These are phyloP conservation scores for Dactylis glomerata DNA, from an alignment of 176 grass and related monocot species.

Conservation along the genomic window DNA sequence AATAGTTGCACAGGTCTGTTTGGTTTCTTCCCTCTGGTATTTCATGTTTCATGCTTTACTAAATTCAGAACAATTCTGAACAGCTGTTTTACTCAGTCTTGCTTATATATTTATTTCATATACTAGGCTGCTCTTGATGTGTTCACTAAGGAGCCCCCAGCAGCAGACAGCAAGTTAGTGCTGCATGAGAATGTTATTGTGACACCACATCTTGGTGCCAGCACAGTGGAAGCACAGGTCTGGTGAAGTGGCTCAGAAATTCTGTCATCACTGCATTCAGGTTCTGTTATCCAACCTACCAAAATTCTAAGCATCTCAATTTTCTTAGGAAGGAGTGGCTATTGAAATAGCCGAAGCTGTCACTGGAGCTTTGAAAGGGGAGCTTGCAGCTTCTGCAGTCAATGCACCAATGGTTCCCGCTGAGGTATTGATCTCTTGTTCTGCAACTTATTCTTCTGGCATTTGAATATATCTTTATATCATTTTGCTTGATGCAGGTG, in stretches of 20 bases:
- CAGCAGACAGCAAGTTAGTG: conserved; percentile 72
- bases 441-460: neutral
- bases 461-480: neutral
- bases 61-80: neutral
- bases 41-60: neutral
- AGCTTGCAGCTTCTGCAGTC: conserved; percentile 84
- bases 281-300: neutral
- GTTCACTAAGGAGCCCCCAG: conserved; percentile 76
- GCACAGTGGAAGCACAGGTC: conserved; percentile 93
- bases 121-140: conserved; percentile 85
- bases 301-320: conserved; percentile 18
- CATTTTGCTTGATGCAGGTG: conserved; percentile 41
- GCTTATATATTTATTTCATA: neutral
- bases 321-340: conserved; percentile 79
- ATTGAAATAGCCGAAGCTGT: conserved; percentile 98
- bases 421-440: conserved; percentile 44
- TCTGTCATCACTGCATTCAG: neutral
- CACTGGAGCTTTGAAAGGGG: conserved; percentile 86
- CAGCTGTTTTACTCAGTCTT: neutral
- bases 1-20: conserved; percentile 75
- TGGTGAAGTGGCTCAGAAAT: conserved; percentile 5
- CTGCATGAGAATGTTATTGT: conserved; percentile 85
- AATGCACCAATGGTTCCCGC: conserved; percentile 90
- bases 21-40: neutral
- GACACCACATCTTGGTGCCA: conserved; percentile 91